A percentile compares a stretch with the other conserved stretches of the same genome.
phyloP scores from a whole-genome alignment of 192 early-diverging fungal species.

The Funneliformis mosseae region DNA sequence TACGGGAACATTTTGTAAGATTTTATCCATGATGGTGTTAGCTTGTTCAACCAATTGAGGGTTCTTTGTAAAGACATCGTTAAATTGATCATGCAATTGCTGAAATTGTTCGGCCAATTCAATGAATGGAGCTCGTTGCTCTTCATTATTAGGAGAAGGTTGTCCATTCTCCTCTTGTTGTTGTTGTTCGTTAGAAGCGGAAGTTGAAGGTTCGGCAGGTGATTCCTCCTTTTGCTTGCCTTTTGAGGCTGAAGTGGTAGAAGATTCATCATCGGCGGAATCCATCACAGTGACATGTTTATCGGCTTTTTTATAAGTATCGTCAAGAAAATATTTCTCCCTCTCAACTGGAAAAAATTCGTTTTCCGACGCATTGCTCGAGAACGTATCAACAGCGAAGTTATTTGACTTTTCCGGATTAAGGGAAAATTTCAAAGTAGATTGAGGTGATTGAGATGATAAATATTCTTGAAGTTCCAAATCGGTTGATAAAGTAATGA shows the following conservation, averaged over 20 bases:
- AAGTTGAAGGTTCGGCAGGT: constrained; percentile 2
- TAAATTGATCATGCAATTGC: constrained; percentile 33
- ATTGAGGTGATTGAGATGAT: background rate
- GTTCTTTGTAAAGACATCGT: constrained; percentile 23
- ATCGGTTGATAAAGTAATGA: constrained; percentile 25
- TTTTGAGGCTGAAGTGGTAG: constrained; percentile 12
- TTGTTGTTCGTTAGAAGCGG: background rate
- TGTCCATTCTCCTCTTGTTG: constrained; percentile 6
- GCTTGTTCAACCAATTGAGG: constrained; percentile 31
- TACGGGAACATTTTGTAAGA: constrained; percentile 20
- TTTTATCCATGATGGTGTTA: constrained; percentile 32
- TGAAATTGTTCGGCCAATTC: constrained; percentile 27
- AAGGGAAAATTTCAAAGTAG: constrained; percentile 10
- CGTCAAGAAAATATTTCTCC: background rate
- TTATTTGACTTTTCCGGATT: background rate
- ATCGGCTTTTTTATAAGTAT: background rate
- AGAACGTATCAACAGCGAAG: background rate
- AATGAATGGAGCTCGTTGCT: constrained; percentile 3
- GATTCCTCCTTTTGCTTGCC: constrained; percentile 30
- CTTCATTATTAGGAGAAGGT: background rate
- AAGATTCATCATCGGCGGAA: constrained; percentile 8
- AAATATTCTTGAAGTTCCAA: constrained; percentile 32
- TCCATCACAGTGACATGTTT: background rate
- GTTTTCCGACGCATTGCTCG: background rate
- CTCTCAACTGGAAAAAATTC: background rate